Base-by-base conservation (phyloP, 2,329 filamentous ascomycete genomes). In the Penicillium sp. region DNA sequence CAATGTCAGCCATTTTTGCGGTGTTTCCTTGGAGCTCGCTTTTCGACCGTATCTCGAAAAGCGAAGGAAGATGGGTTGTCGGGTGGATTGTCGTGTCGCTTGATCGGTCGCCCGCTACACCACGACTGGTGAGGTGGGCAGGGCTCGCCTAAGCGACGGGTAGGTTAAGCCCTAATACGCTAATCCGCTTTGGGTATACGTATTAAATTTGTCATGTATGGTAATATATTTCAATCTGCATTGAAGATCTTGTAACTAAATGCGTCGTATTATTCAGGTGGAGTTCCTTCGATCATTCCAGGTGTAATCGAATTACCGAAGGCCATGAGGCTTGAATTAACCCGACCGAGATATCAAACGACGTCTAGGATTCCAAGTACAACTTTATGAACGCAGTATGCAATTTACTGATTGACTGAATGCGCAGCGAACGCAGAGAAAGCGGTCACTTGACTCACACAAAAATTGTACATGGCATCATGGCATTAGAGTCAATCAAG, bases 1-100 rank as follows among this genome's bases (percentile, higher is more conserved):
- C 89, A 76, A 82, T 79, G 86, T 94, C 91, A 88, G 91, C 91
- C 91, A 94, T 94, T 84, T 80, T 90, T 85, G 84, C 83, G 81
- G 80, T 72, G 68, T 74, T 76, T 76, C 73, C 78, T 75, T 75
- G 70, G 66, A 70, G 72, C 71, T 74, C 76, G 78, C 79, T 77
- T 78, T 76, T 71, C 77, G 78, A 78, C 72, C 71, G 72, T 66
- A 61, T 72, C 72, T 79, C 76, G 78, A 79, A 80, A 80, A 79
- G 76, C 78, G 77, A 79, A 75, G 69, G 71, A 73, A 69, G 66
- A 72, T 72, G 65, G 69, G 69, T 73, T 73, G 68, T 71, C 71
- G 73, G 68, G 52, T 54, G 52, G 60, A 59, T 70, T 75, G 75
- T 76, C 72, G 75, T 74, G 75, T 75, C 74, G 73, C 72, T 67